A percentile compares a stretch with the other conserved stretches of the same genome.
These are phyloP conservation scores for Gossypium aridum DNA, from an alignment of 441 rosid genomes.

Conservation along the genomic window DNA sequence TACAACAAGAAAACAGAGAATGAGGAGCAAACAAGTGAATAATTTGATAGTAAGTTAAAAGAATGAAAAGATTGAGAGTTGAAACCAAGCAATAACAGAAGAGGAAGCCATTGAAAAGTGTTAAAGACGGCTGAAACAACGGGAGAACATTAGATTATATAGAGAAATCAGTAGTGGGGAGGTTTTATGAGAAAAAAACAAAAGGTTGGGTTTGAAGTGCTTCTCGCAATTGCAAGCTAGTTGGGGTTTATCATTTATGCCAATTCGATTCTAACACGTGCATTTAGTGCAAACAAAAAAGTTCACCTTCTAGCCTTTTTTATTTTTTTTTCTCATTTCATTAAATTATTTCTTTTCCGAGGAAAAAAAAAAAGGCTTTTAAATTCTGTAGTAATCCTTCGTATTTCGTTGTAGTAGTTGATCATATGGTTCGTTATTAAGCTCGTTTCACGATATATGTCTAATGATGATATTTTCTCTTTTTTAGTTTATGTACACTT, in stretches of 20 bases:
- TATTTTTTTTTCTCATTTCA: not conserved
- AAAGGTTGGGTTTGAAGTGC: not conserved
- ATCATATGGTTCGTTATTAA: no score
- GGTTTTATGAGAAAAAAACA: not conserved
- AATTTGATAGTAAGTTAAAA: not conserved
- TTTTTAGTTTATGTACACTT: no score
- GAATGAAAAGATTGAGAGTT: slow-evolving; percentile 1
- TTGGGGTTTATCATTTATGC: not conserved
- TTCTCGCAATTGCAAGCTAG: not conserved
- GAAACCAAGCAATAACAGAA: slow-evolving; percentile 76
- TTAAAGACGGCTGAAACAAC: slow-evolving; percentile 16
- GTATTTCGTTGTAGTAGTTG: no score
- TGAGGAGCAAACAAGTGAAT: not conserved
- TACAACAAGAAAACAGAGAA: not conserved
- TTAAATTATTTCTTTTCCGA: no score
- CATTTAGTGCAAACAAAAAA: not conserved
- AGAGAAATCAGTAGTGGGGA: not conserved
- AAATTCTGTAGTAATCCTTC: no score
- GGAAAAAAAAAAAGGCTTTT: no score
- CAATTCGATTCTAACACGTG: not conserved
- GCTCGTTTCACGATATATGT: no score
- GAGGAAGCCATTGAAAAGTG: slow-evolving; percentile 42
- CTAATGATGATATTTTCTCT: no score
- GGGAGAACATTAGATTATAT: slow-evolving; percentile 8
- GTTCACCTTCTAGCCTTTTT: not conserved